Evolutionary conservation across 2,329 filamentous ascomycete species (phyloP), one percentile per base, ranked within the genome.

Genomic region (Hymenoscyphus linearis): DNA sequence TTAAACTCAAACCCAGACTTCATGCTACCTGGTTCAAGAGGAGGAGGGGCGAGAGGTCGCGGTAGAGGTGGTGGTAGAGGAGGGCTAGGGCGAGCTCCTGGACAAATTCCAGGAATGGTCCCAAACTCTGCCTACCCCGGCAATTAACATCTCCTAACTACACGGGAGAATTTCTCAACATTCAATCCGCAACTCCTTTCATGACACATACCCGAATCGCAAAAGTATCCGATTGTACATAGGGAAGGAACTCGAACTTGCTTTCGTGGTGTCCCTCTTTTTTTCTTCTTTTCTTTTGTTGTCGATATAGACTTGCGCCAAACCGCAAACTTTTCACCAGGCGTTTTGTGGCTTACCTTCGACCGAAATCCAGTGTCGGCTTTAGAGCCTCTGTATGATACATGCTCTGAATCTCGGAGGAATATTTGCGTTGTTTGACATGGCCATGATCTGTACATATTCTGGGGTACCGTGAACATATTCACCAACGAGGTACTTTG

Each of bases 1-100:
- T 79, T 96, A 62, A 86, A 87, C 69, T 85, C 80, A 52, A 96
- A 96, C 70, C 92, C 93, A 0, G 92, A 97, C 74, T 97, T 97
- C 76, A 83, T 88, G 66, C 74, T 97, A 31, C 87, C 86, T 1
- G 76, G 76, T 25, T 64, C 65, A 12, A 60, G 68, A 59, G 65
- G 66, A 18, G 61, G 61, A 4, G 34, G 37, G 13, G 44, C 52
- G 54, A 26, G 63, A 56, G 64, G 60, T 18, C 59, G 61, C 35
- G 57, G 56, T 22, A 56, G 67, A 60, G 66, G 57, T 25, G 66
- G 66, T 5, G 40, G 44, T 22, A 60, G 68, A 58, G 65, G 65
- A 14, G 60, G 60, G 12, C 47, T 40, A 50, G 64, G 59, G 16
- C 57, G 67, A 59, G 62, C 62, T 60, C 64, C 59, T 54, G 67